A percentile compares a stretch with the other conserved stretches of the same genome.
These are phyloP conservation scores for Tubosaeta sp. DNA, from an alignment of 768 basidiomycete genomes.

Conservation along the genomic window DNA sequence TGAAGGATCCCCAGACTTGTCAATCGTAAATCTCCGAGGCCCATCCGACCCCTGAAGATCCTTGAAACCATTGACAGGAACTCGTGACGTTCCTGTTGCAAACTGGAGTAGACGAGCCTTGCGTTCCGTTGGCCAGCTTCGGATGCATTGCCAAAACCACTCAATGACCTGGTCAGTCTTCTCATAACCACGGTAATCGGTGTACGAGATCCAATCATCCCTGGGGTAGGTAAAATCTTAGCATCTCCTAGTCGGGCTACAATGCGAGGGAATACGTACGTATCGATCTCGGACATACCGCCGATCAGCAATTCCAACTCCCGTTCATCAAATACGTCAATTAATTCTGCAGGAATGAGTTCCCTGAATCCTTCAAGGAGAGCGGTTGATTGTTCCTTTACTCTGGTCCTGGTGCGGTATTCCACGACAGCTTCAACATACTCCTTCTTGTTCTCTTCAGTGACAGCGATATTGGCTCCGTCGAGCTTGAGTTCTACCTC, in stretches of 20 bases:
- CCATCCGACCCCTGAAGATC: constrained; percentile 93
- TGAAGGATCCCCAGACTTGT: constrained; percentile 87
- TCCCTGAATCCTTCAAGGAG: constrained; percentile 86
- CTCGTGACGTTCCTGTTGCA: constrained; percentile 79
- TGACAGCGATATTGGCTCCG: constrained; percentile 59
- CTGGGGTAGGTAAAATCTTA: constrained; percentile 28
- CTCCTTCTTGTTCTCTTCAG: constrained; percentile 72
- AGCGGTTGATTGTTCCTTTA: constrained; percentile 79
- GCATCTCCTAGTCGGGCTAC: background rate
- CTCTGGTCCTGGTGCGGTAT: constrained; percentile 78
- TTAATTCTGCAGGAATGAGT: constrained; percentile 75
- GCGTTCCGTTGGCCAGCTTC: constrained; percentile 85
- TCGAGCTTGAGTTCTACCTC: constrained; percentile 61
- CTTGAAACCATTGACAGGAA: constrained; percentile 92
- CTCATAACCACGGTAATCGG: constrained; percentile 86
- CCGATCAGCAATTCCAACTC: constrained; percentile 88
- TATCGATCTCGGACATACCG: constrained; percentile 90
- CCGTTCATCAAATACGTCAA: constrained; percentile 88
- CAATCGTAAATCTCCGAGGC: constrained; percentile 88
- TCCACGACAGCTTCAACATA: constrained; percentile 75
- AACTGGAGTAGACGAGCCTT: constrained; percentile 87
- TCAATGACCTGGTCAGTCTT: constrained; percentile 86
- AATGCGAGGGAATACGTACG: constrained; percentile 39
- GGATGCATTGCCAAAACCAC: constrained; percentile 95
- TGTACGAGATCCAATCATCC: constrained; percentile 93